Conservation (phyloP, 768 basidiomycete species). For the Rhodotorula toruloides region DNA sequence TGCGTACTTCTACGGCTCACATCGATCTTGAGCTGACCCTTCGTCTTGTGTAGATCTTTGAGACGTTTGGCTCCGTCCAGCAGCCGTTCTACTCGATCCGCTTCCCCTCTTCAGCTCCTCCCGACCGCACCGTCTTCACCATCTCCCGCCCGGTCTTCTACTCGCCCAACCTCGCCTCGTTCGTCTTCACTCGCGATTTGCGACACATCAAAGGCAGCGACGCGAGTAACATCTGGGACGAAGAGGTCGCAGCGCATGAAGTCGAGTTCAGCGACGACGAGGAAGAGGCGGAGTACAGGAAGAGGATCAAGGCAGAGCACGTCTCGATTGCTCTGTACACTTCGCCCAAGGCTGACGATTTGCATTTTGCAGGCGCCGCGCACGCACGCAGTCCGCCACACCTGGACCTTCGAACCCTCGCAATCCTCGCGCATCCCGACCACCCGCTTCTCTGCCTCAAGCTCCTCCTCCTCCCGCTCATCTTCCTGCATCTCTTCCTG, state of each 20-base stretch:
- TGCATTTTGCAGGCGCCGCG: conserved; percentile 9
- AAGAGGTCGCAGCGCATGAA: conserved; percentile 85
- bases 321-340: not conserved
- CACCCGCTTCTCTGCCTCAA: conserved; percentile 5
- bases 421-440: not conserved
- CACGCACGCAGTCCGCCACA: conserved; percentile 18
- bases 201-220: conserved; percentile 72
- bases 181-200: conserved; percentile 73
- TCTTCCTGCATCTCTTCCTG: conserved; percentile 21
- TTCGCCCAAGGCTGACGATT: not conserved
- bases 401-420: conserved; percentile 9
- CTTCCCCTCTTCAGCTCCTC: conserved; percentile 52
- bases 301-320: conserved; percentile 51
- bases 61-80: conserved; percentile 90
- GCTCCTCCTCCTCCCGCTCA: not conserved
- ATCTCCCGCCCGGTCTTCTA: conserved; percentile 62
- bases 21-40: conserved; percentile 18
- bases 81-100: conserved; percentile 85
- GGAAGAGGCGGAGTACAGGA: conserved; percentile 69
- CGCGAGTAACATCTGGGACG: conserved; percentile 89
- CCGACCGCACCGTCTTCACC: conserved; percentile 40
- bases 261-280: conserved; percentile 95
- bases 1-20: conserved; percentile 50
- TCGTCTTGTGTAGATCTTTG: conserved; percentile 61
- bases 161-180: conserved; percentile 68